Percentiles rank a stretch among this genome's conserved stretches.
These are phyloP conservation scores for Nemania diffusa DNA, from an alignment of 2,329 filamentous ascomycete genomes.

Conservation along the genomic window DNA sequence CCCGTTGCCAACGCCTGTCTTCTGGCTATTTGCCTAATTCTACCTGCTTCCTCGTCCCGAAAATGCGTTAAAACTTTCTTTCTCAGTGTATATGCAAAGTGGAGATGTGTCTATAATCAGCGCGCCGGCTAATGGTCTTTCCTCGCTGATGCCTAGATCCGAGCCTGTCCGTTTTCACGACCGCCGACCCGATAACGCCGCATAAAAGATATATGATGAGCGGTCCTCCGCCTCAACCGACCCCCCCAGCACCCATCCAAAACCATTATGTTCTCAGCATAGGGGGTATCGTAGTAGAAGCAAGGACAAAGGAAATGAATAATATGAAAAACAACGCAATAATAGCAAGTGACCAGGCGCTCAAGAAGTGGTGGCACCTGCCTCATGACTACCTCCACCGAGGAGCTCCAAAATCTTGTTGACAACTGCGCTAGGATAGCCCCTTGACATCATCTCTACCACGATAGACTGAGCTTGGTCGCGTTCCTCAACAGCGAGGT, in stretches of 20 bases:
- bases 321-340: constrained; percentile 23
- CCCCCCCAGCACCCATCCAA: constrained; percentile 41
- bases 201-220: constrained; percentile 23
- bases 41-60: constrained; percentile 27
- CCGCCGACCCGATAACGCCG: constrained; percentile 42
- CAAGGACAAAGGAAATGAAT: constrained; percentile 47
- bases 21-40: constrained; percentile 16
- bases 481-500: constrained; percentile 83
- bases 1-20: constrained; percentile 25
- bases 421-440: constrained; percentile 90
- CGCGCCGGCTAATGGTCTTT: constrained; percentile 43
- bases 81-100: constrained; percentile 55
- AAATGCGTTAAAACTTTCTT: constrained; percentile 37
- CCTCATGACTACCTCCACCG: constrained; percentile 63
- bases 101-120: constrained; percentile 61
- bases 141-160: constrained; percentile 38
- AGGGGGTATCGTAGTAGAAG: constrained; percentile 50
- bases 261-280: constrained; percentile 41
- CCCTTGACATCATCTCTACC: constrained; percentile 87
- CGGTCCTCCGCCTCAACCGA: constrained; percentile 43
- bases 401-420: constrained; percentile 94
- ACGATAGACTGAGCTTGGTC: constrained; percentile 81
- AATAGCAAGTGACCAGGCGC: not conserved
- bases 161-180: constrained; percentile 33
- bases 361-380: constrained; percentile 45